Base-by-base conservation (phyloP, 163 green algal species). In the Scenedesmus sp. region DNA sequence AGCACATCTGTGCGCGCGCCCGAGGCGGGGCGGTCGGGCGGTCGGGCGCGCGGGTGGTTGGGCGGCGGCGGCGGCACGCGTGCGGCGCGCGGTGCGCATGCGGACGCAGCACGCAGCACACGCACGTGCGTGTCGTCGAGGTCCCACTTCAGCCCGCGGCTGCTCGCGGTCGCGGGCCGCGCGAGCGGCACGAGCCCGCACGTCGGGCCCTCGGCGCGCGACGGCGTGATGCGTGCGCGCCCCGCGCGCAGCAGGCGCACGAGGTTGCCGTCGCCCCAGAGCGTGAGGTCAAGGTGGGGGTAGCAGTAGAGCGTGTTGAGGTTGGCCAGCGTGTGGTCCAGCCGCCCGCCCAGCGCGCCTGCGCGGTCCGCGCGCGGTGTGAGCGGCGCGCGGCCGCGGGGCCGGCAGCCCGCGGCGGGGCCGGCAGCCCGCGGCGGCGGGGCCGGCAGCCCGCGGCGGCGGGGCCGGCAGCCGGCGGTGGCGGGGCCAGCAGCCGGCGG, bases 271-370 rank as follows among this genome's bases (percentile, higher is more conserved):
- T 97, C 93, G 0, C 93, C 93, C 47, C 93, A 86, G 26, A 99
- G 89, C 29, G 94, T 80, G 15, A 98, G 71, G 57, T 87, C 54
- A 15, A 97, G 69, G 77, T 95, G 72, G 4, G 75, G 72, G 78
- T 93, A 92, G 17, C 74, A 76, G 77, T 96, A 87, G 31, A 98
- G 85, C 13, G 85, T 84, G 83, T 89, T 91, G 1, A 98, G 84
- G 85, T 96, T 97, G 26, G 78, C 82, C 22, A 98, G 80, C 0
- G 91, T 95, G 83, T 98, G 95, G 85, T 99, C 96, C 45, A 98
- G 71, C 18, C 95, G 89, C 2, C 96, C 96, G 0, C 96, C 96
- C 10, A 97, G 64, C 1, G 91, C 95, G 20, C 95, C 95, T 95
- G 84, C 14, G 56, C 17, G 36, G 14, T 47, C 13, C n/a, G n/a